Conservation (phyloP, 768 basidiomycete genomes). For the Suillus paluster region DNA sequence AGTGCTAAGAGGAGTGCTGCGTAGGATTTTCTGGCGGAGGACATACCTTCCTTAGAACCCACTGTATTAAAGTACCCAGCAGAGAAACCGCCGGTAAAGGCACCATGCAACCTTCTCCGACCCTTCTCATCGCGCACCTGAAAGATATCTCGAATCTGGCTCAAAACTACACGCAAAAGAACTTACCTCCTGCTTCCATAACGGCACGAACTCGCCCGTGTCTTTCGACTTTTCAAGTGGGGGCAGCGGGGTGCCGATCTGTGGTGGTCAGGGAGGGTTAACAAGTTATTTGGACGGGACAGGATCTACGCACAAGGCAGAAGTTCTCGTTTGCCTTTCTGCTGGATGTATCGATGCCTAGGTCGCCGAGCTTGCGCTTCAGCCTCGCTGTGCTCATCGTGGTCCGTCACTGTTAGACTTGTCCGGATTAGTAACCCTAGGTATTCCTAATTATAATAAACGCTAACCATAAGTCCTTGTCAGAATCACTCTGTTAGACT, state of each 20-base stretch:
- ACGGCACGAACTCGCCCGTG: constrained; percentile 90
- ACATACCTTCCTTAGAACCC: constrained; percentile 90
- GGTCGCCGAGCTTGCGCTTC: constrained; percentile 83
- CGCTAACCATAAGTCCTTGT: too few relatives aligned
- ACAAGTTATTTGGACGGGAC: neutral
- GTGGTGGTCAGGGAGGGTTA: constrained; percentile 14
- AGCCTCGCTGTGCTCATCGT: constrained; percentile 58
- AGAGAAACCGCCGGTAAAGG: constrained; percentile 97
- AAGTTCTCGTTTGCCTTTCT: constrained; percentile 82
- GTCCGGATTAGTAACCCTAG: constrained; percentile 5
- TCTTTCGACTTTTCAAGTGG: constrained; percentile 95
- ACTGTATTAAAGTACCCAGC: constrained; percentile 98
- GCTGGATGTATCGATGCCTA: constrained; percentile 75
- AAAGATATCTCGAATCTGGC: constrained; percentile 17
- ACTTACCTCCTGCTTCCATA: constrained; percentile 96
- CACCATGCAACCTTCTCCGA: constrained; percentile 91
- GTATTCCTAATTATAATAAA: too few relatives aligned
- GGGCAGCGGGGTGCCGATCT: constrained; percentile 95
- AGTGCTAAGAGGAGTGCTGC: neutral
- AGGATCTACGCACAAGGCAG: constrained; percentile 61
- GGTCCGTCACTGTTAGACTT: neutral
- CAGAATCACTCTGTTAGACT: too few relatives aligned
- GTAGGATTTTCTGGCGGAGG: neutral
- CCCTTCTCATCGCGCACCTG: constrained; percentile 95
- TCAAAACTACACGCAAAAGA: constrained; percentile 23